Percentiles rank a stretch among this genome's conserved stretches.
Evolutionary conservation across 805 yeast genomes (phyloP).

Genomic region (Spencermartinsiella europaea): DNA sequence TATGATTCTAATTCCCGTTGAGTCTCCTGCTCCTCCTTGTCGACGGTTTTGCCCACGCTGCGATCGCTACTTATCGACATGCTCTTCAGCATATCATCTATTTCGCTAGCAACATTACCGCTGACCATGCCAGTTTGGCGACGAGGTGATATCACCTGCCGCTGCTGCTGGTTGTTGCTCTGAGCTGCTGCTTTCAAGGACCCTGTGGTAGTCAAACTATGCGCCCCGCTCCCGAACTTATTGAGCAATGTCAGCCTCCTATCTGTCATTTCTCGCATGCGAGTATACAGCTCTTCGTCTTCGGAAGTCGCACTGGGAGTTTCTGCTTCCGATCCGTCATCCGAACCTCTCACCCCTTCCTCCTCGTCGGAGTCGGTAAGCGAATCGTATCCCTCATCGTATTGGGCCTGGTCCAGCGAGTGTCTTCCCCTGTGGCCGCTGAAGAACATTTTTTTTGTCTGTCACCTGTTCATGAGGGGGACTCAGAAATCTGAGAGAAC

Average conservation of each 20-base stretch:
- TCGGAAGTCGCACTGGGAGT: background rate
- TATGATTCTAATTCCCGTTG: background rate
- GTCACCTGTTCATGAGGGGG: background rate
- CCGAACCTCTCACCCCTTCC: background rate
- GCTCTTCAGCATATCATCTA: conserved; percentile 4
- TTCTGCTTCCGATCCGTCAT: background rate
- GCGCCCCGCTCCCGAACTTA: background rate
- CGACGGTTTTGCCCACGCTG: background rate
- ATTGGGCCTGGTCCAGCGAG: background rate
- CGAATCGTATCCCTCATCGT: background rate
- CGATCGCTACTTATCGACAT: background rate
- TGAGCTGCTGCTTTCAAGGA: background rate
- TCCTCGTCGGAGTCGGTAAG: background rate
- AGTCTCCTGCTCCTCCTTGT: background rate
- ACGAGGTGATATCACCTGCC: background rate
- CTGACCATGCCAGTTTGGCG: background rate
- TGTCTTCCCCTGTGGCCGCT: background rate
- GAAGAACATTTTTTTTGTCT: background rate
- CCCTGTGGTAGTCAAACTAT: background rate
- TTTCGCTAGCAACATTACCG: background rate
- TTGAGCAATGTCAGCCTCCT: background rate
- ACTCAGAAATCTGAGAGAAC: no score
- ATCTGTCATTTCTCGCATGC: background rate
- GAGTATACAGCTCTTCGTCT: background rate
- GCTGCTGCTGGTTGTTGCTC: background rate